These are phyloP conservation scores for Pichia exigua DNA, from an alignment of 805 yeast genomes.

Conservation along the genomic window DNA sequence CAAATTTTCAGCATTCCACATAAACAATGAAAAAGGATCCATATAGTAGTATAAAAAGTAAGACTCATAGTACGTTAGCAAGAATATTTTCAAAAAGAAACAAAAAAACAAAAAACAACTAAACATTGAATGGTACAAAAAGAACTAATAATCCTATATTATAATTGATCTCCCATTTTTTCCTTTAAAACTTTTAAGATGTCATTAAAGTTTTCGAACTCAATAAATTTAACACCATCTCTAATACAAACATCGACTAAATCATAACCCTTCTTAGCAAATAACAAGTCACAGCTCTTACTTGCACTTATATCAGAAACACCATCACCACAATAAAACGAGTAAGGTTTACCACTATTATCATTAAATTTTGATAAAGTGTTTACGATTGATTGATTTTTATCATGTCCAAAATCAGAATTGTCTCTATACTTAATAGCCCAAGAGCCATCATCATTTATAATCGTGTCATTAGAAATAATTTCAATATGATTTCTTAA, in stretches of 20 bases:
- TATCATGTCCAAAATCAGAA: conserved; percentile 90
- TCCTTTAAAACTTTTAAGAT: conserved; percentile 51
- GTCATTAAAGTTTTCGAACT: conserved; percentile 69
- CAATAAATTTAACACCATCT: conserved; percentile 77
- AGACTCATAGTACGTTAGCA: too few relatives aligned
- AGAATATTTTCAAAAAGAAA: too few relatives aligned
- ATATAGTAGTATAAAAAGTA: too few relatives aligned
- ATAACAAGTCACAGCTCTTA: conserved; percentile 83
- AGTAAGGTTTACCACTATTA: conserved; percentile 50
- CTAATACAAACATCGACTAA: conserved; percentile 75
- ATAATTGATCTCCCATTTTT: not conserved
- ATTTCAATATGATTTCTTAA: conserved; percentile 68
- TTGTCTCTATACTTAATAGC: conserved; percentile 79
- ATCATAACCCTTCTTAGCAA: conserved; percentile 91
- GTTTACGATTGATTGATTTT: conserved; percentile 68
- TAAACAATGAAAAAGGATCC: too few relatives aligned
- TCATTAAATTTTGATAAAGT: conserved; percentile 26
- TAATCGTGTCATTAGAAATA: conserved; percentile 49
- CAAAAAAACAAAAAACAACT: not conserved
- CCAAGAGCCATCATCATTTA: conserved; percentile 53
- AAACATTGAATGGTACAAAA: too few relatives aligned
- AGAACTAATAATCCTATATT: not conserved
- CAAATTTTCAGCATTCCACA: too few relatives aligned
- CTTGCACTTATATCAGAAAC: conserved; percentile 94
- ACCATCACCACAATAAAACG: conserved; percentile 97